Base-by-base conservation (phyloP, 73 alveolate species). In the Tetrahymena elliotti region DNA sequence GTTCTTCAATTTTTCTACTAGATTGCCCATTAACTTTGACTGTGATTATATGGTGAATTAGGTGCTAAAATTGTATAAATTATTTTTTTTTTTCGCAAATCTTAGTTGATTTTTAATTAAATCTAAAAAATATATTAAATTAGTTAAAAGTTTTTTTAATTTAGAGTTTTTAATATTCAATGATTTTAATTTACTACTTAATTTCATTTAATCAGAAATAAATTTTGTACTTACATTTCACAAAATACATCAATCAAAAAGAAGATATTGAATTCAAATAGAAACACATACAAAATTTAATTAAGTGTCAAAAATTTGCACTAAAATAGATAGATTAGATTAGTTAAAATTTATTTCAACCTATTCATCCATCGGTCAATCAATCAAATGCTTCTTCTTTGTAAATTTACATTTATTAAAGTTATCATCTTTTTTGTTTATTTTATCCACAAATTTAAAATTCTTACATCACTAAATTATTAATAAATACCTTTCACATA, bases 1-100 rank as follows among this genome's bases (percentile, higher is more conserved):
- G 84, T 97, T 97, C 84, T 95, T 94, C 40, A 98, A 94, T 92
- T 95, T 97, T 33, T 99, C 96, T 35, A 98, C 83, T 35, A 98
- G 8, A 35, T 97, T 95, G 83, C 99, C 99, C 99, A 97, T 98
- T 27, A n/a, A 16, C 40, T 39, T 94, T 35, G 36, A 31, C 27
- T 39, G 38, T 68, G 34, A 68, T 27, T 27, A 27, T 27, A 68
- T 10, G 13, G 24, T 47, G 31, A 1, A 47, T 47, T 13, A 18
- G n/a, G 6, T 47, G 82, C 82, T 47, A 47, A 47, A 47, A 22
- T 15, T 47, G 13, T 47, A 18, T 4, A 47, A 47, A 47, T 13
- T 4, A 27, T 27, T 47, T 47, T 8, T 47, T 27, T 47, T 47
- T 8, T 47, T 47, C 20, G 82, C 31, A 47, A 47, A 47, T 47